Percentiles rank a stretch among this genome's conserved stretches.
Conservation (phyloP, 495 filamentous ascomycete genomes). For the Xylona heveae region DNA sequence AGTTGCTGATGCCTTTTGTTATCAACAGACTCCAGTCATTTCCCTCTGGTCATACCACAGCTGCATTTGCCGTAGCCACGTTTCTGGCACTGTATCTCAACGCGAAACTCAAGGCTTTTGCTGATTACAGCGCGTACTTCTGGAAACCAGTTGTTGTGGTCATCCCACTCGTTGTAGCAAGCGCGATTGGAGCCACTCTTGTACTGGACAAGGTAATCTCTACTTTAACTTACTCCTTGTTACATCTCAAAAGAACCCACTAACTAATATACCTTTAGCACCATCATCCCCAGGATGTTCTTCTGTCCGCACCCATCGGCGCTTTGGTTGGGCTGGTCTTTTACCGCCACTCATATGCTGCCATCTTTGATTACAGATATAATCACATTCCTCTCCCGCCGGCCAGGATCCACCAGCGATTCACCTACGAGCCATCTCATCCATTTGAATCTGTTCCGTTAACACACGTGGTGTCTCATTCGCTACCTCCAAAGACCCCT, state of each 20-base stretch:
- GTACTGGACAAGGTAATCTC: slow-evolving; percentile 1
- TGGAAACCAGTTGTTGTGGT: slow-evolving; percentile 20
- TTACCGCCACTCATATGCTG: slow-evolving; percentile 36
- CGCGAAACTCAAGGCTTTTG: slow-evolving; percentile 39
- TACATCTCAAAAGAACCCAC: background rate
- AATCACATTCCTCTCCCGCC: slow-evolving; percentile 19
- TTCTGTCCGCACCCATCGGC: slow-evolving; percentile 34
- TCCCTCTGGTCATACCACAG: slow-evolving; percentile 36
- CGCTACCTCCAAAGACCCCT: no score
- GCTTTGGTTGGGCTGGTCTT: slow-evolving; percentile 29
- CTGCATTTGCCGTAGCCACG: slow-evolving; percentile 33
- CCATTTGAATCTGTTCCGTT: no score
- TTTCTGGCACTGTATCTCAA: slow-evolving; percentile 42
- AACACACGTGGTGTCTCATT: no score
- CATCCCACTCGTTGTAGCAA: slow-evolving; percentile 16
- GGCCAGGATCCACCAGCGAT: slow-evolving; percentile 19
- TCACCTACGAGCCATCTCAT: slow-evolving; percentile 22
- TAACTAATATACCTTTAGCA: background rate
- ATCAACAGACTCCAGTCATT: slow-evolving; percentile 26
- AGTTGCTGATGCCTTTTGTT: no score
- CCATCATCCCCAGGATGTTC: slow-evolving; percentile 18
- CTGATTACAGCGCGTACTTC: slow-evolving; percentile 25
- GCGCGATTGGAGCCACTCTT: slow-evolving; percentile 5
- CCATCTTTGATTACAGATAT: slow-evolving; percentile 35
- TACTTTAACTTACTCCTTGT: background rate